A percentile compares a stretch with the other conserved stretches of the same genome.
phyloP scores from a whole-genome alignment of 805 yeast species.

The Cyberlindnera mississippiensis region DNA sequence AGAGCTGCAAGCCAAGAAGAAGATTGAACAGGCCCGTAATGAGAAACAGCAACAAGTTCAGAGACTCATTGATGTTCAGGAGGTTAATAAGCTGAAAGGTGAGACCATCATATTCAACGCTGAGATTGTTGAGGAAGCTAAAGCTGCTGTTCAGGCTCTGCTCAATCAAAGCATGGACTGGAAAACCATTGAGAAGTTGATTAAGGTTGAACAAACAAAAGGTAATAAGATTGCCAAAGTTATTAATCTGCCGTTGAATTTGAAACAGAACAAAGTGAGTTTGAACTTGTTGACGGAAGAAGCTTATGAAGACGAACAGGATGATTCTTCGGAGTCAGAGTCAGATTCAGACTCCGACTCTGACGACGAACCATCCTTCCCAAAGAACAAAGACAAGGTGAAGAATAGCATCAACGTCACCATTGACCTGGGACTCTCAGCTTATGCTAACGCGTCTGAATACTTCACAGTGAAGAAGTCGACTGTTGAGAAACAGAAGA shows the following conservation, averaged over 20 bases:
- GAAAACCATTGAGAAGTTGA: conserved; percentile 77
- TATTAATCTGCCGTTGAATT: conserved; percentile 64
- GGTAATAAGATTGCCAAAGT: conserved; percentile 60
- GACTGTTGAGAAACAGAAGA: conserved; percentile 73
- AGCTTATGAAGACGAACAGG: conserved; percentile 32
- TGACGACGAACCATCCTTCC: conserved; percentile 7
- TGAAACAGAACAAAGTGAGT: conserved; percentile 63
- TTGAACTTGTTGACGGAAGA: conserved; percentile 48
- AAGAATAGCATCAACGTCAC: conserved; percentile 43
- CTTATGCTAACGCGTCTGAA: conserved; percentile 83
- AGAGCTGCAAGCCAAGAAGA: conserved; percentile 67
- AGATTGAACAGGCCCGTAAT: conserved; percentile 67
- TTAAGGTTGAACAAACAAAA: conserved; percentile 62
- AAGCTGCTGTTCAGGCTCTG: conserved; percentile 57
- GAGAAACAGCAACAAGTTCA: conserved; percentile 72
- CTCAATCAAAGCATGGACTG: conserved; percentile 90
- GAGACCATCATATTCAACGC: conserved; percentile 67
- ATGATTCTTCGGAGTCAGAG: conserved; percentile 19
- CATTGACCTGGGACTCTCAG: conserved; percentile 67
- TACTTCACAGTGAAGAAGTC: conserved; percentile 75
- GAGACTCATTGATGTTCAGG: conserved; percentile 59
- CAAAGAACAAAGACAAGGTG: conserved; percentile 12
- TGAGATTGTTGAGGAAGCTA: conserved; percentile 68
- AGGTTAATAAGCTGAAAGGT: conserved; percentile 63
- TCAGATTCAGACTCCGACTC: conserved; percentile 8